Percentiles rank a stretch among this genome's conserved stretches.
These are phyloP conservation scores for Murraya paniculata DNA, from an alignment of 345 rosid genomes.

Conservation along the genomic window DNA sequence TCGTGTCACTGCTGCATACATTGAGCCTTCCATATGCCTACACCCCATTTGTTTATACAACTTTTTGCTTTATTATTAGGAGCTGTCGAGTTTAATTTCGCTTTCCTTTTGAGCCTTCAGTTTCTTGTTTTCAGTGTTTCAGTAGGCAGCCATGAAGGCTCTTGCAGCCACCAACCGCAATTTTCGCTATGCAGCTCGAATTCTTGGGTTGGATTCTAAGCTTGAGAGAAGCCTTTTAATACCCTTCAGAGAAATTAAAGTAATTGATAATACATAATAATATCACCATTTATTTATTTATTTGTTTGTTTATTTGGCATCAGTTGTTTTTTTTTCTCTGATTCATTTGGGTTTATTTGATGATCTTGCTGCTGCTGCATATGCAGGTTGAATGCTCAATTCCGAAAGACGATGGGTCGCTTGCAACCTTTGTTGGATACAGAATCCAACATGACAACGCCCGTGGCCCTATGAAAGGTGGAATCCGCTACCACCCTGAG, in stretches of 20 bases:
- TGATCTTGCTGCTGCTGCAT: background rate
- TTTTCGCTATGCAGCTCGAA: conserved; percentile 52
- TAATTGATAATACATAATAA: background rate
- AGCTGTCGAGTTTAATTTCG: no score
- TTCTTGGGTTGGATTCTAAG: conserved; percentile 63
- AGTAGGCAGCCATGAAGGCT: conserved; percentile 38
- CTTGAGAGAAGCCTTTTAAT: conserved; percentile 53
- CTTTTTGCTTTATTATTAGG: no score
- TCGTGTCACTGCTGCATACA: no score
- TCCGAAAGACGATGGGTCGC: conserved; percentile 80
- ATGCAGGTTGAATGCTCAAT: conserved; percentile 84
- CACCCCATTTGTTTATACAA: no score
- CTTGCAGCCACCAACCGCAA: conserved; percentile 63
- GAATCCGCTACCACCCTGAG: conserved; percentile 70
- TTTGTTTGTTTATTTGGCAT: background rate
- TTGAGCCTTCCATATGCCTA: no score
- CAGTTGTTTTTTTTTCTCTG: no score
- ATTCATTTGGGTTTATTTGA: background rate
- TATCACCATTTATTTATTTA: background rate
- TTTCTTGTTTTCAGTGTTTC: background rate
- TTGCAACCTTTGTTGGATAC: conserved; percentile 75
- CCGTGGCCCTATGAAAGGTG: conserved; percentile 87
- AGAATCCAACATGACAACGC: conserved; percentile 93
- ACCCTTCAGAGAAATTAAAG: conserved; percentile 67
- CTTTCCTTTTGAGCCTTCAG: no score